Evolutionary conservation across 139 green algal genomes (phyloP), one percentile per base, ranked within the genome.

Genomic region (Edaphochlamys debaryana): DNA sequence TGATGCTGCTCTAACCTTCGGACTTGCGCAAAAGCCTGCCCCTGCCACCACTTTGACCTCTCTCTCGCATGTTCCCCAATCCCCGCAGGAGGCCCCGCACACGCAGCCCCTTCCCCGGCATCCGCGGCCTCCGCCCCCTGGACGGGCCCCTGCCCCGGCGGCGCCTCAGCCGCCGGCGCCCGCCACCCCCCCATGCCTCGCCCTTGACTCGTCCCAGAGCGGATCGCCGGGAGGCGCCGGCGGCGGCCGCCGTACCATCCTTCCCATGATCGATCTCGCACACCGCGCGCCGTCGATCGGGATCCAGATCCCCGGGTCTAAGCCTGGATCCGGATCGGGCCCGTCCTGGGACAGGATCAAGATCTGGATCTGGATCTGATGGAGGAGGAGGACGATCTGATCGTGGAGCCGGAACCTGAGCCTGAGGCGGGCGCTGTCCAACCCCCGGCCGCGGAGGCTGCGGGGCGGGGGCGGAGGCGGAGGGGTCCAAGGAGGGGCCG

Each of bases 401-500:
- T 82, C 19, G 75, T 82, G 75, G 75, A 82, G n/a, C 75, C 75
- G 60, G 75, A 82, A 29, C 41, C 41, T 19, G 75, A 82, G 42
- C 27, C 36, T 19, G 64, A 69, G 64, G 58, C 58, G 20, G n/a
- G 32, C 50, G 50, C 50, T 9, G 50, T 2, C 9, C 23, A 11
- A 58, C 20, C 50, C 6, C 13, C 58, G 27, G 17, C 58, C 1
- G 67, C 52, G 29, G 38, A 27, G 58, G 29, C 0, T 5, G 37
- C 27, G 40, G 40, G 38, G 73, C 7, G 0, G 40, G 15, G 29
- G 40, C 37, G 40, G 58, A 62, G 3, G 38, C n/a, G 6, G n/a
- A 40, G n/a, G 30, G 13, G 4, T 19, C n/a, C n/a, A 32, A 27
- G 11, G 62, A 40, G n/a, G 62, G 11, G 32, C n/a, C 3, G n/a